Percentiles rank a stretch among this genome's conserved stretches.
Conservation (phyloP, 305 asterid genomes). For the Fraxinus velutina region DNA sequence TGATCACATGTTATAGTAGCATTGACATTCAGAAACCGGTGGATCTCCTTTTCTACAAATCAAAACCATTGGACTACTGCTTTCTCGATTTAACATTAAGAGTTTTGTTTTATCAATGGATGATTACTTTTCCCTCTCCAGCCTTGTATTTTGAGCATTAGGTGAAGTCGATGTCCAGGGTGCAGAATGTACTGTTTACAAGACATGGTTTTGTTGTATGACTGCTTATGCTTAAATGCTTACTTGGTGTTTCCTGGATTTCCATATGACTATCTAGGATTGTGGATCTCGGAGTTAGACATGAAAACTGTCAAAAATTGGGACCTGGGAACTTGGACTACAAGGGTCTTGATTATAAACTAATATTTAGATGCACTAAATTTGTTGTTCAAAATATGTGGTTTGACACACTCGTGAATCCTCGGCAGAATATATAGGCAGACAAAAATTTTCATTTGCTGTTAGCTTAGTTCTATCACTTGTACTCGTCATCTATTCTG, state of each 20-base stretch:
- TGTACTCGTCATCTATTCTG: background rate
- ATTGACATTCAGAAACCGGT: background rate
- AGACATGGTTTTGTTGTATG: background rate
- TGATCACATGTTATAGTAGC: background rate
- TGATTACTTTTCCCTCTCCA: conserved; percentile 1
- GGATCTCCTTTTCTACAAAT: background rate
- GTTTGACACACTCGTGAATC: background rate
- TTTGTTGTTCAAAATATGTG: background rate
- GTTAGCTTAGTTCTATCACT: background rate
- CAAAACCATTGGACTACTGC: background rate
- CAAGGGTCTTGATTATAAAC: background rate
- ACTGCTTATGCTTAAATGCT: background rate
- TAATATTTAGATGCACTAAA: background rate
- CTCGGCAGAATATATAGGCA: background rate
- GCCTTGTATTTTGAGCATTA: background rate
- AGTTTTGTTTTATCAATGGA: background rate
- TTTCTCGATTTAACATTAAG: background rate
- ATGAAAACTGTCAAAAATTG: background rate
- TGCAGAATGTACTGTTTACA: background rate
- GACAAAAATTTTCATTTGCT: background rate
- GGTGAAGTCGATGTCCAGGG: conserved; percentile 2
- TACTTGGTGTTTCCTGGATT: background rate
- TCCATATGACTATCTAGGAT: background rate
- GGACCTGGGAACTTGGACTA: background rate
- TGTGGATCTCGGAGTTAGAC: conserved; percentile 4